Percentiles rank a stretch among this genome's conserved stretches.
Conservation (phyloP, 345 rosid species). For the Arabidopsis thaliana region TAIR10.1 NC_003070.9:11364001-11364500, state of each 20-base stretch:
- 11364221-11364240: conserved; percentile 26
- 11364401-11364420: too few relatives aligned
- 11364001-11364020: conserved; percentile 24
- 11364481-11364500: too few relatives aligned
- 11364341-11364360: neutral
- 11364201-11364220: conserved; percentile 39
- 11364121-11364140: conserved; percentile 16
- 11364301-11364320: neutral
- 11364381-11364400: neutral
- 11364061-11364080: conserved; percentile 37
- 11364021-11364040: conserved; percentile 36
- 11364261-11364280: neutral
- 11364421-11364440: too few relatives aligned
- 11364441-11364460: too few relatives aligned
- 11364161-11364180: conserved; percentile 39
- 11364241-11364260: conserved; percentile 10
- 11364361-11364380: neutral
- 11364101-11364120: conserved; percentile 20
- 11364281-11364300: neutral
- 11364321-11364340: too few relatives aligned
- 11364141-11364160: conserved; percentile 34
- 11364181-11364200: conserved; percentile 40
- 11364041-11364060: conserved; percentile 42
- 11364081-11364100: conserved; percentile 26
- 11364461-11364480: too few relatives aligned